Base-by-base conservation (phyloP, 225 moss, liverwort and hornwort species). In the Sphagnum tenellum region DNA sequence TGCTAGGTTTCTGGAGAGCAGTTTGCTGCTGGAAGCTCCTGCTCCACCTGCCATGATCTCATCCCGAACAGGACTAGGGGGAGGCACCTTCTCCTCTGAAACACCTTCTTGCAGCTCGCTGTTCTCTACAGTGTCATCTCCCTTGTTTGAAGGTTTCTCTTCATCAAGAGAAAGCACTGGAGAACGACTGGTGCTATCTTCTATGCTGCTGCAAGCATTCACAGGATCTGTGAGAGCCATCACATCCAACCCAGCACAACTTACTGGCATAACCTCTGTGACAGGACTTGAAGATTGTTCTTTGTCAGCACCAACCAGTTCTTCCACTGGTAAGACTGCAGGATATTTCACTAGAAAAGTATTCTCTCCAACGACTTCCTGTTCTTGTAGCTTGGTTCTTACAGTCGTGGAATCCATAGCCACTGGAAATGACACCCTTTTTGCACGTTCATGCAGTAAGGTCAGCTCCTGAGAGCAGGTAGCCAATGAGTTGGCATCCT, bases 401-500 rank as follows among this genome's bases (percentile, higher is more conserved):
- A 29, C 7, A 8, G 50, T 52, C 64, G 44, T 12, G 12, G 12
- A 44, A 53, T n/a, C 52, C 49, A 54, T 52, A 44, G 7, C 64
- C 44, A 3, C 9, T 9, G n/a, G 29, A 61, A 69, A 69, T 3
- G 69, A 69, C 4, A 69, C 69, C 69, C 53, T 60, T 51, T 61
- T 69, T 46, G 29, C 29, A 29, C 29, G 1, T 29, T 29, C 29
- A 29, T 29, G 29, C 29, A 29, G 29, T 29, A 1, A 29, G 29
- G 29, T 29, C 29, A 29, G 29, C 29, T 29, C 29, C 29, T 29
- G 29, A 29, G 29, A 29, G 29, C 29, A 29, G 29, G 0, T 54
- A 60, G 69, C 61, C 12, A 5, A 60, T 60, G 3, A 59, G 5
- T 3, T 50, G 46, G 44, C 59, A 45, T 7, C 13, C 69, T 29